Evolutionary conservation across 1,284 basidiomycete genomes (phyloP), one percentile per base, ranked within the genome.

Genomic region (Microbotryomycetes sp.): DNA sequence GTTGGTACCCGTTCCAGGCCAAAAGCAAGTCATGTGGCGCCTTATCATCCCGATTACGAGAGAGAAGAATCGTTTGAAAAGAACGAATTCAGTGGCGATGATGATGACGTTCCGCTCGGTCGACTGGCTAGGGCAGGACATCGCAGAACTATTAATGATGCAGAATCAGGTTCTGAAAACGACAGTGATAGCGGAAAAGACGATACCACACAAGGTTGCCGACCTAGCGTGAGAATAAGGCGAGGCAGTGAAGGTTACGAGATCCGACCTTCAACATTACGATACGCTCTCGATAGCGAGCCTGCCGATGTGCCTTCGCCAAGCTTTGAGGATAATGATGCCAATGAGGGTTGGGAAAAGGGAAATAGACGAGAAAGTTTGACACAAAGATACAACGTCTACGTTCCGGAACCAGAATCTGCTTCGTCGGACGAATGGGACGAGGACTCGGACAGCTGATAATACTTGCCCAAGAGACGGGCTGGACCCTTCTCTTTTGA

Each of bases 191-290:
- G n/a, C n/a, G n/a, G n/a, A n/a, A 16, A 54, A 14, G 52, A 29
- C 52, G 26, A 50, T 49, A 16, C 47, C 47, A 14, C 12, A 16
- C 5, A 58, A 16, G 59, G 59, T 19, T 58, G 59, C 6, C 32
- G 51, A 9, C 53, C 62, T 16, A 28, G 29, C 16, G 62, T 70
- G 4, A 49, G 64, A 26, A 56, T 70, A 4, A 31, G 68, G n/a
- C 29, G 60, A 16, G 68, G 68, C 1, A 66, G 64, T 42, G 68
- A 70, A 46, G 68, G 68, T 6, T 63, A 62, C 57, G 68, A 70
- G 54, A 49, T 68, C 4, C 46, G 59, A 4, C 66, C 68, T 12
- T 9, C 9, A 12, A 12, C 23, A 9, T 50, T 16, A 22, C 12
- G 28, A 29, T 50, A 50, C 22, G 49, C 12, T 9, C 12, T 50